phyloP scores from a whole-genome alignment of 2,329 filamentous ascomycete genomes.

The Talaromyces verruculosus region DNA sequence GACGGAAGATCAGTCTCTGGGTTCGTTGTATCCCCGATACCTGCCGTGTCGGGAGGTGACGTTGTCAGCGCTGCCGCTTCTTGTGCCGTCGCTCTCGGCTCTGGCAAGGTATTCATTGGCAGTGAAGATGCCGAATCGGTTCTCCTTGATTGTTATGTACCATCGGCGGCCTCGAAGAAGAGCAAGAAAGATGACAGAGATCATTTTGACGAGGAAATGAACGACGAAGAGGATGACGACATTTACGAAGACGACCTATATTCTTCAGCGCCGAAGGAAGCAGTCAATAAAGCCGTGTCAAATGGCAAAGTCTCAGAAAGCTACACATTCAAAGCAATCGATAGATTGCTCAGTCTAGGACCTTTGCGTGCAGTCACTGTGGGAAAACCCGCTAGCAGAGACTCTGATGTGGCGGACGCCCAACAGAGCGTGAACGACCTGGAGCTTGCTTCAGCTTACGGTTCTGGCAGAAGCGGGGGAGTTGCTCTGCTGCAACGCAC shows the following conservation, averaged over 20 bases:
- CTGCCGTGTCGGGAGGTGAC: conserved; percentile 61
- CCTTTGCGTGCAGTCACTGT: conserved; percentile 75
- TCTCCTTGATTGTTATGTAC: conserved; percentile 75
- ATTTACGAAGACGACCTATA: conserved; percentile 56
- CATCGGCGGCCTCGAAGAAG: conserved; percentile 60
- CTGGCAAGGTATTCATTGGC: conserved; percentile 75
- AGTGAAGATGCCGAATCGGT: conserved; percentile 80
- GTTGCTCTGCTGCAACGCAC: conserved; percentile 75
- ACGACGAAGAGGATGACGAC: conserved; percentile 56
- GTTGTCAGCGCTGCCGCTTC: conserved; percentile 64
- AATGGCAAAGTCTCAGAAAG: conserved; percentile 47
- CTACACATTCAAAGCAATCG: conserved; percentile 73
- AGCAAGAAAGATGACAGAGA: conserved; percentile 57
- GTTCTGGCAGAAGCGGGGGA: conserved; percentile 61
- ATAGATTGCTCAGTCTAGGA: conserved; percentile 73
- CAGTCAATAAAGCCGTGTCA: conserved; percentile 22
- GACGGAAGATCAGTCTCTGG: conserved; percentile 91
- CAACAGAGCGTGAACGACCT: conserved; percentile 30
- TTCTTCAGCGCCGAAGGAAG: conserved; percentile 34
- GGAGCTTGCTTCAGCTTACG: conserved; percentile 55
- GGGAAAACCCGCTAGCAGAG: conserved; percentile 56
- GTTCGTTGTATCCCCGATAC: conserved; percentile 68
- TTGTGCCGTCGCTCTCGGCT: conserved; percentile 67
- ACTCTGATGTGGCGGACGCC: conserved; percentile 43
- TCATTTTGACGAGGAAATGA: conserved; percentile 48